These are phyloP conservation scores for Penicillium coprophilum DNA, from an alignment of 495 filamentous ascomycete species.

Conservation along the genomic window DNA sequence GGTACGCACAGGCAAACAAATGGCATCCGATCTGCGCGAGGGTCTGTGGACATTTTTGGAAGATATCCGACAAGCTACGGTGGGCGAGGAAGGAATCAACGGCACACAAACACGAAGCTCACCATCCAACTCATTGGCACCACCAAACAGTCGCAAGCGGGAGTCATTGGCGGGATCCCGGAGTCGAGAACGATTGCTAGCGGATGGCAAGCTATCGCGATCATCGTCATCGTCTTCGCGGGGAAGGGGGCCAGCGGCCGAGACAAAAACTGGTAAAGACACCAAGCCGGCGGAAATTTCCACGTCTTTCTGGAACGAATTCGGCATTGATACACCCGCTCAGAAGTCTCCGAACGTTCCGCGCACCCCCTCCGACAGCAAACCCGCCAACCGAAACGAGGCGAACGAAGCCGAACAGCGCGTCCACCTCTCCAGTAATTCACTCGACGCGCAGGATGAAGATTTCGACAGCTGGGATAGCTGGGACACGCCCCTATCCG, in stretches of 20 bases:
- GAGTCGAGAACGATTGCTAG: constrained; percentile 42
- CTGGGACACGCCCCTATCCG: constrained; percentile 60
- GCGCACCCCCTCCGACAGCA: constrained; percentile 28
- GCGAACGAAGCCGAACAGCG: constrained; percentile 33
- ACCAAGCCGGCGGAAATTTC: constrained; percentile 47
- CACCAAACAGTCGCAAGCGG: constrained; percentile 31
- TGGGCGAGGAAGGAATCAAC: constrained; percentile 83
- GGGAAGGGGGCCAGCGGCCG: constrained; percentile 33
- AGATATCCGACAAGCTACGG: constrained; percentile 89
- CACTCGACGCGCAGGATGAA: constrained; percentile 50
- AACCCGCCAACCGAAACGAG: constrained; percentile 15
- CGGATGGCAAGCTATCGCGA: constrained; percentile 31
- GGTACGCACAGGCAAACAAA: constrained; percentile 72
- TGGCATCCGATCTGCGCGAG: constrained; percentile 84
- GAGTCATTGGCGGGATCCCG: constrained; percentile 37
- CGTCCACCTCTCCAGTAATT: constrained; percentile 33
- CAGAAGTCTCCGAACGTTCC: constrained; percentile 44
- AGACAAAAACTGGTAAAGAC: constrained; percentile 49
- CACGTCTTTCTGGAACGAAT: constrained; percentile 53
- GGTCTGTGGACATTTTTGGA: constrained; percentile 97
- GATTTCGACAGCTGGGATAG: constrained; percentile 63
- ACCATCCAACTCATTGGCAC: constrained; percentile 26
- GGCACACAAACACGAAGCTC: constrained; percentile 49
- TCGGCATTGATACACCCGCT: constrained; percentile 53
- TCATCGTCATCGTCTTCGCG: constrained; percentile 40